Evolutionary conservation across 768 basidiomycete species (phyloP).

Genomic region (Termitomyces sp.): DNA sequence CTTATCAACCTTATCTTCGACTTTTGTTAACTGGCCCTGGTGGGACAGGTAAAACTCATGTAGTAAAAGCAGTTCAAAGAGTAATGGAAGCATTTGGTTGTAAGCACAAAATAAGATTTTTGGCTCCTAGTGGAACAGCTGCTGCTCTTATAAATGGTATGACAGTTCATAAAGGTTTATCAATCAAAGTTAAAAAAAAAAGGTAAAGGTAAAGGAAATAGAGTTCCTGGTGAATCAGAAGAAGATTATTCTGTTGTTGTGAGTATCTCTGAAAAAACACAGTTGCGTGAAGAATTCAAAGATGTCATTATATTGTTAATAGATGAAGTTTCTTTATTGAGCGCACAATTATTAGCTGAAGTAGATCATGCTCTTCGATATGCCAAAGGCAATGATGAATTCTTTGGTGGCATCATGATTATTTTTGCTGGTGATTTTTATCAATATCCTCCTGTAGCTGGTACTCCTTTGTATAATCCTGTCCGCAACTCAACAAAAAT

Average conservation of each 20-base stretch:
- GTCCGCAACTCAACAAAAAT: slow-evolving; percentile 6
- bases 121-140: slow-evolving; percentile 33
- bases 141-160: too few relatives aligned
- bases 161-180: too few relatives aligned
- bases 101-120: slow-evolving; percentile 22
- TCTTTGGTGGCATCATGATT: slow-evolving; percentile 29
- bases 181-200: too few relatives aligned
- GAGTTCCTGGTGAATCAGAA: slow-evolving; percentile 15
- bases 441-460: slow-evolving; percentile 32
- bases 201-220: slow-evolving; percentile 17
- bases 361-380: slow-evolving; percentile 27
- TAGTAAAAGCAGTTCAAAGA: slow-evolving; percentile 22
- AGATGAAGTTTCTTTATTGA: slow-evolving; percentile 30
- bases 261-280: slow-evolving; percentile 13
- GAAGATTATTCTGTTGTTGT: slow-evolving; percentile 17
- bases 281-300: slow-evolving; percentile 24
- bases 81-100: slow-evolving; percentile 23
- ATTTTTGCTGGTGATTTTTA: slow-evolving; percentile 34
- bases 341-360: slow-evolving; percentile 22
- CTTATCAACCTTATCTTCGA: too few relatives aligned
- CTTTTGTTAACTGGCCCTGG: too few relatives aligned
- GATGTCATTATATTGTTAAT: slow-evolving; percentile 25
- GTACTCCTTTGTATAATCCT: too few relatives aligned
- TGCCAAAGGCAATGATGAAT: slow-evolving; percentile 23
- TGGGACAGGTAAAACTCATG: too few relatives aligned